phyloP scores from a whole-genome alignment of 2,329 filamentous ascomycete species.

The Teratosphaeriaceae sp. region DNA sequence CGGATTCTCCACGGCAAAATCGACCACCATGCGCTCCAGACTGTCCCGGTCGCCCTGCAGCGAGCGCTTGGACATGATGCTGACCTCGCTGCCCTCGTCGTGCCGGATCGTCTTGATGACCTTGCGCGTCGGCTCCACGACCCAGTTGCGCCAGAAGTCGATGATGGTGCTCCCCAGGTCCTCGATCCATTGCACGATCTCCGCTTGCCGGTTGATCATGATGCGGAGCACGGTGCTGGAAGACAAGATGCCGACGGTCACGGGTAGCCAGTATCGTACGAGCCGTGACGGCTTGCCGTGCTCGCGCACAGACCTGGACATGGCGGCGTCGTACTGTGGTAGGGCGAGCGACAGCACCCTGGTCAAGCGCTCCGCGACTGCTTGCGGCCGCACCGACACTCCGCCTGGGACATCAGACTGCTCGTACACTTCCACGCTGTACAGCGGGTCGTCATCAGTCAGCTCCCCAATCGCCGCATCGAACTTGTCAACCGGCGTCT shows the following conservation, averaged over 20 bases:
- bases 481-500: conserved; percentile 48
- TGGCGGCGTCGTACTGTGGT: conserved; percentile 57
- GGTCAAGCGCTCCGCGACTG: conserved; percentile 61
- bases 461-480: conserved; percentile 51
- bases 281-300: conserved; percentile 71
- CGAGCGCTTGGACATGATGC: conserved; percentile 91
- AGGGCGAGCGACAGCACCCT: conserved; percentile 63
- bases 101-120: conserved; percentile 89
- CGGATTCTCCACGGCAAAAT: conserved; percentile 83
- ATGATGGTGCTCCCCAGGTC: conserved; percentile 71
- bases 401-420: conserved; percentile 27
- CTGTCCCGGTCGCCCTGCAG: conserved; percentile 85
- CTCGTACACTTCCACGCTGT: conserved; percentile 34
- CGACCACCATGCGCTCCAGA: conserved; percentile 94
- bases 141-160: conserved; percentile 97
- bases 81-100: conserved; percentile 86
- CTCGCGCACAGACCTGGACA: conserved; percentile 49
- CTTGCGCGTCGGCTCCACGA: conserved; percentile 75
- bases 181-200: conserved; percentile 71
- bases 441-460: conserved; percentile 46
- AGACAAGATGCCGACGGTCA: conserved; percentile 64
- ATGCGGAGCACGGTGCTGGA: conserved; percentile 82
- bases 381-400: conserved; percentile 36
- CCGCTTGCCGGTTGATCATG: conserved; percentile 64
- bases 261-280: conserved; percentile 84